A percentile compares a stretch with the other conserved stretches of the same genome.
phyloP scores from a whole-genome alignment of 139 green algal species.

The Micromonas pusilla region DNA sequence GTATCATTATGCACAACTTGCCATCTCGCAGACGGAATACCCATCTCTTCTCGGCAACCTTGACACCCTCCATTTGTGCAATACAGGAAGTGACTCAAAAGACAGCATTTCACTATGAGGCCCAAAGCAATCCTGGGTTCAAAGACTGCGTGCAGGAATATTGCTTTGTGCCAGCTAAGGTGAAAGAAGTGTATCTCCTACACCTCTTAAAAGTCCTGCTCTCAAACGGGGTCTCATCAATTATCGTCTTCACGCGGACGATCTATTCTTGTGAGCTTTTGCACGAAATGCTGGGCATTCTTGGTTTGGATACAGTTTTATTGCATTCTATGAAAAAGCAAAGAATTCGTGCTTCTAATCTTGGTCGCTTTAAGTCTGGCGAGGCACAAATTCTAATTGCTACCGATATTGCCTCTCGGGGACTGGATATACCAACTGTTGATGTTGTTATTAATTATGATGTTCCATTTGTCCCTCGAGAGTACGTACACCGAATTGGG shows the following conservation, averaged over 20 bases:
- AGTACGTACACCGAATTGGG: slow-evolving; percentile 94
- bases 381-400: slow-evolving; percentile 8
- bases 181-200: slow-evolving; percentile 9
- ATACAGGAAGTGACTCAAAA: background rate
- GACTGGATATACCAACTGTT: slow-evolving; percentile 91
- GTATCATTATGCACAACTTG: slow-evolving; percentile 3
- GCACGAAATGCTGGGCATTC: background rate
- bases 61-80: background rate
- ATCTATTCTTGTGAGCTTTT: background rate
- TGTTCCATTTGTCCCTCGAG: slow-evolving; percentile 85
- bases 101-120: slow-evolving; percentile 3
- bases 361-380: background rate
- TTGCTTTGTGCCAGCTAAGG: slow-evolving; percentile 7
- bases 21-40: slow-evolving; percentile 3
- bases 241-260: background rate
- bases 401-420: slow-evolving; percentile 15
- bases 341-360: background rate
- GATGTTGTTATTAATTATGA: slow-evolving; percentile 97
- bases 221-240: background rate
- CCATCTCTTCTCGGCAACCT: slow-evolving; percentile 5
- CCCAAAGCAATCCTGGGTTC: background rate
- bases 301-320: background rate
- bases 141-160: background rate
- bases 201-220: background rate
- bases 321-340: slow-evolving; percentile 18